Evolutionary conservation across 2,329 filamentous ascomycete genomes (phyloP).

Genomic region (Helotiales sp.): DNA sequence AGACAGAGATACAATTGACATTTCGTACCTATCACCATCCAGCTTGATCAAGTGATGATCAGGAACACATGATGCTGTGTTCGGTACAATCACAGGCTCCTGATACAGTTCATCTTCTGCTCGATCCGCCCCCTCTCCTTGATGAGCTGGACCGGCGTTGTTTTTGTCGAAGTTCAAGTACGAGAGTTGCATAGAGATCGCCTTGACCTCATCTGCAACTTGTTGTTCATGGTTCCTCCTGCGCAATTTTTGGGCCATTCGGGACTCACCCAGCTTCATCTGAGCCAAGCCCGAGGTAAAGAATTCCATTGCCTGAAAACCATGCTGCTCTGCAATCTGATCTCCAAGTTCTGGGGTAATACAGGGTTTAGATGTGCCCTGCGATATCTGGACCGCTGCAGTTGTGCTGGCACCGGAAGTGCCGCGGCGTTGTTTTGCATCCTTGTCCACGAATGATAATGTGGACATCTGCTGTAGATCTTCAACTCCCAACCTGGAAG

Average conservation of each 20-base stretch:
- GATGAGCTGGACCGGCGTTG: not conserved
- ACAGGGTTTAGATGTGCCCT: not conserved
- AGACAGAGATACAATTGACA: not conserved
- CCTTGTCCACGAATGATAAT: constrained; percentile 4
- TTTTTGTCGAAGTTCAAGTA: not conserved
- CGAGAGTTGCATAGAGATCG: not conserved
- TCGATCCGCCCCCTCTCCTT: not conserved
- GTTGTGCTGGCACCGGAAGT: not conserved
- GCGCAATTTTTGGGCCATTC: not conserved
- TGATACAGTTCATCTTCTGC: constrained; percentile 1
- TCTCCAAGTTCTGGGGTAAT: not conserved
- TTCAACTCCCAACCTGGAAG: too few relatives aligned
- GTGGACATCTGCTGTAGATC: too few relatives aligned
- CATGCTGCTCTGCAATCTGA: constrained; percentile 1
- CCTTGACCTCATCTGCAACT: not conserved
- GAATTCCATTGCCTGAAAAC: not conserved
- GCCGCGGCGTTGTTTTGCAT: not conserved
- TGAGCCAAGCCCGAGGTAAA: not conserved
- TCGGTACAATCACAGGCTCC: not conserved
- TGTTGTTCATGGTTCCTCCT: not conserved
- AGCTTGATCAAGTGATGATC: not conserved
- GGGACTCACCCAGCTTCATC: constrained; percentile 2
- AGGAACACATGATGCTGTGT: not conserved
- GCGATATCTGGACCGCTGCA: not conserved
- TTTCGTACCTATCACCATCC: constrained; percentile 2